These are phyloP conservation scores for Lactarius hatsudake DNA, from an alignment of 768 basidiomycete genomes.

Conservation along the genomic window DNA sequence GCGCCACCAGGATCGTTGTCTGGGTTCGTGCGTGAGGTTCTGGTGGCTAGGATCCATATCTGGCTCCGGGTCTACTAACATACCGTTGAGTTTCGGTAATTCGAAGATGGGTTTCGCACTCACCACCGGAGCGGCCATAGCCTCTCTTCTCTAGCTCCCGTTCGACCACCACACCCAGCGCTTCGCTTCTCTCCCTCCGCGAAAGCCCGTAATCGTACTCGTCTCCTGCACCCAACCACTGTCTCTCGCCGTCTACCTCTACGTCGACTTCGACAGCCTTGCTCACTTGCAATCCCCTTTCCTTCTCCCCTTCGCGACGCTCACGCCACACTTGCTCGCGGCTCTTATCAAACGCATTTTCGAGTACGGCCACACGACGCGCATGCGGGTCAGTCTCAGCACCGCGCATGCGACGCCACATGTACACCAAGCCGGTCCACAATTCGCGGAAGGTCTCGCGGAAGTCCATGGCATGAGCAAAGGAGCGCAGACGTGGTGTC, in stretches of 20 bases:
- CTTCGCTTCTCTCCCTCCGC: conserved; percentile 50
- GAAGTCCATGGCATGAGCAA: conserved; percentile 66
- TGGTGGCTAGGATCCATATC: neutral
- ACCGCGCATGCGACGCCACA: conserved; percentile 51
- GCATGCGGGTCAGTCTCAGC: conserved; percentile 51
- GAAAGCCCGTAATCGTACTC: conserved; percentile 45
- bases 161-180: conserved; percentile 51
- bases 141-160: conserved; percentile 46
- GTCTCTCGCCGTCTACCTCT: conserved; percentile 44
- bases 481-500: conserved; percentile 55
- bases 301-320: conserved; percentile 11
- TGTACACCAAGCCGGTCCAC: conserved; percentile 54
- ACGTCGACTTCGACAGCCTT: conserved; percentile 30
- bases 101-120: neutral
- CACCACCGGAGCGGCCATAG: conserved; percentile 12
- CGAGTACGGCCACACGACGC: conserved; percentile 40
- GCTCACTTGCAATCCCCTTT: conserved; percentile 9
- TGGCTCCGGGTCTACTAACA: neutral
- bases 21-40: neutral
- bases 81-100: neutral
- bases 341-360: conserved; percentile 36
- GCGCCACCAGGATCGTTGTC: conserved; percentile 27
- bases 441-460: conserved; percentile 67
- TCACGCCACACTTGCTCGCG: conserved; percentile 27
- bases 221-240: conserved; percentile 52